These are phyloP conservation scores for Stephania cephalantha DNA, from an alignment of 164 flowering plant genomes.

Conservation along the genomic window DNA sequence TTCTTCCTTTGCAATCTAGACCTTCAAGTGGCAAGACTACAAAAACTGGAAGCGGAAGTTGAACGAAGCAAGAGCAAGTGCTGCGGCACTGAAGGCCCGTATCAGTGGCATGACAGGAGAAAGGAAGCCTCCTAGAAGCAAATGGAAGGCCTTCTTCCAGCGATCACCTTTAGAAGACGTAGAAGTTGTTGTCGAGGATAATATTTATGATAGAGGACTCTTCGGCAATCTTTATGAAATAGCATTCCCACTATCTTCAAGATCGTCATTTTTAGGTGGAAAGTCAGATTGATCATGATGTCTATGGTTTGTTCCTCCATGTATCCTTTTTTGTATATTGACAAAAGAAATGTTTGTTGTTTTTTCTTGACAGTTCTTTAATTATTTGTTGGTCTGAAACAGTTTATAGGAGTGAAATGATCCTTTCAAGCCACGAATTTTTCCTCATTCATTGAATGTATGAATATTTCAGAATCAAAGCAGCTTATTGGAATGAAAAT, in stretches of 20 bases:
- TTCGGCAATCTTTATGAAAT: conserved; percentile 55
- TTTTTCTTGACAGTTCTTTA: not conserved
- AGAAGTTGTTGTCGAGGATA: conserved; percentile 42
- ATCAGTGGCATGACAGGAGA: conserved; percentile 42
- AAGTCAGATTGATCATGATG: conserved; percentile 32
- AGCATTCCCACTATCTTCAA: conserved; percentile 55
- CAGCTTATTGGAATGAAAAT: too few relatives aligned
- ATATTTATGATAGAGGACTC: conserved; percentile 63
- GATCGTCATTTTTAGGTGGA: conserved; percentile 40
- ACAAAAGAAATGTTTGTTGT: not conserved
- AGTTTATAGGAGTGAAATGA: not conserved
- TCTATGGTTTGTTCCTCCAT: not conserved
- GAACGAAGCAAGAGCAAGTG: conserved; percentile 72
- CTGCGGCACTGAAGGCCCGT: conserved; percentile 73
- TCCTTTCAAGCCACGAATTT: not conserved
- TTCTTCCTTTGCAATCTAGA: conserved; percentile 27
- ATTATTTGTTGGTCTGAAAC: not conserved
- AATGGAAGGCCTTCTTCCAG: conserved; percentile 59
- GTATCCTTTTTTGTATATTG: not conserved
- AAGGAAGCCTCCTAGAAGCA: conserved; percentile 48
- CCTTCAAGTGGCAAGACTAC: conserved; percentile 90
- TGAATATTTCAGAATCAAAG: too few relatives aligned
- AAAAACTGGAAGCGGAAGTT: conserved; percentile 61
- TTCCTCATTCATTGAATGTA: not conserved
- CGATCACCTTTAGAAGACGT: conserved; percentile 48